Evolutionary conservation across 2,329 filamentous ascomycete species (phyloP), one percentile per base, ranked within the genome.

Genomic region (Byssochlamys sp.): DNA sequence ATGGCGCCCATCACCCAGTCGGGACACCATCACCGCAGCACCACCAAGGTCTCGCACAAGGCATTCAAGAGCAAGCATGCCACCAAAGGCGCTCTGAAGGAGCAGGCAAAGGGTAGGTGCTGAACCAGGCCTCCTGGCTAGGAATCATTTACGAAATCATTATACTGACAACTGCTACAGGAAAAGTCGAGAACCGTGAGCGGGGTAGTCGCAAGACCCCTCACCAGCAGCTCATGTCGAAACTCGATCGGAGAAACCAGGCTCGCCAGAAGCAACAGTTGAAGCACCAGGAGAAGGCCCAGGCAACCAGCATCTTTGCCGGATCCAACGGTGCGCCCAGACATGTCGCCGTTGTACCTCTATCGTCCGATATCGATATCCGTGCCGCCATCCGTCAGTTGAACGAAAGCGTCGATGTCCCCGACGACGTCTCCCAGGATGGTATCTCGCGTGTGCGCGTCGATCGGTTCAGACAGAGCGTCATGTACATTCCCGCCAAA

Each of bases 181-280:
- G 91, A 70, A 94, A 94, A 74, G 82, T 92, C 54, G 86, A 85
- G 66, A 70, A 80, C 57, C 78, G 84, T 67, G 89, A 95, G 69
- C 84, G 81, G 66, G 86, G 87, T 60, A 80, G 80, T 66, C 85
- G 92, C 69, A 95, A 90, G 74, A 96, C 92, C 14, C 90, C 90
- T 57, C 90, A 96, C 73, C 94, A 99, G 73, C 90, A 96, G 77
- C 84, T 96, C 76, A 92, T 96, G 89, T 95, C 91, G 59, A 99
- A 97, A 76, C 83, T 99, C 72, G 91, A 96, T 75, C 88, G 94
- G 59, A 86, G 90, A 66, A 97, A 99, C 74, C 90, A 95, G 78
- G 89, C 90, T 65, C 92, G 92, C 74, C 94, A 99, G 79, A 86
- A 87, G 73, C 89, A 92, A 67, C 78, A 88, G 61, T 80, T 85